Evolutionary conservation across 1,139 yeast species (phyloP).

Genomic region (Geotrichum citri-aurantii): DNA sequence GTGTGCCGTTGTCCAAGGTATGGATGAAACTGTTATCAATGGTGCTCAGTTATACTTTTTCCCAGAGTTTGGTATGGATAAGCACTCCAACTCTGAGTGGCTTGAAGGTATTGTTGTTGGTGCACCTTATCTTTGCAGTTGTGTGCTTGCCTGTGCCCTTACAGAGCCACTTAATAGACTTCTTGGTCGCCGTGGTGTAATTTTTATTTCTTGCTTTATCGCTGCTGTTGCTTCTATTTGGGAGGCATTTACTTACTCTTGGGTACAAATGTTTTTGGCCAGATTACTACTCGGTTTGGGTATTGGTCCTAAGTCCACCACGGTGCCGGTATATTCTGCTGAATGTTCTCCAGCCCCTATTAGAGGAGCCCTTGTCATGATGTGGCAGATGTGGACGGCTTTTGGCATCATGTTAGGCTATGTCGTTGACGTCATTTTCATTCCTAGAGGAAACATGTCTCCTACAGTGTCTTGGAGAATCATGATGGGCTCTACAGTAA

Average conservation of each 20-base stretch:
- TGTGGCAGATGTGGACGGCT: constrained; percentile 88
- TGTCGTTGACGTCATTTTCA: constrained; percentile 60
- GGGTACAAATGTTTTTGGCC: constrained; percentile 74
- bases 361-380: constrained; percentile 77
- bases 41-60: constrained; percentile 79
- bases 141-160: constrained; percentile 65
- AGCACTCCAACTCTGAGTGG: constrained; percentile 50
- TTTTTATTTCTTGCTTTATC: constrained; percentile 59
- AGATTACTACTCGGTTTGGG: constrained; percentile 71
- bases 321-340: constrained; percentile 77
- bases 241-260: constrained; percentile 64
- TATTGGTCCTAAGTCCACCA: constrained; percentile 73
- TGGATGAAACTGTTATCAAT: constrained; percentile 83
- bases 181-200: constrained; percentile 69
- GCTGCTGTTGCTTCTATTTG: constrained; percentile 68
- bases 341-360: constrained; percentile 73
- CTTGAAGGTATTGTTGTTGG: constrained; percentile 70
- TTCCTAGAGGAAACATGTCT: constrained; percentile 40
- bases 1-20: constrained; percentile 91
- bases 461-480: constrained; percentile 70
- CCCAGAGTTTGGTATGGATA: constrained; percentile 35
- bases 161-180: constrained; percentile 60
- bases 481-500: constrained; percentile 72
- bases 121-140: constrained; percentile 75
- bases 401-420: constrained; percentile 82